Evolutionary conservation across 208 protist genomes (phyloP), one percentile per base, ranked within the genome.

Genomic region (Crithidia thermophila): DNA sequence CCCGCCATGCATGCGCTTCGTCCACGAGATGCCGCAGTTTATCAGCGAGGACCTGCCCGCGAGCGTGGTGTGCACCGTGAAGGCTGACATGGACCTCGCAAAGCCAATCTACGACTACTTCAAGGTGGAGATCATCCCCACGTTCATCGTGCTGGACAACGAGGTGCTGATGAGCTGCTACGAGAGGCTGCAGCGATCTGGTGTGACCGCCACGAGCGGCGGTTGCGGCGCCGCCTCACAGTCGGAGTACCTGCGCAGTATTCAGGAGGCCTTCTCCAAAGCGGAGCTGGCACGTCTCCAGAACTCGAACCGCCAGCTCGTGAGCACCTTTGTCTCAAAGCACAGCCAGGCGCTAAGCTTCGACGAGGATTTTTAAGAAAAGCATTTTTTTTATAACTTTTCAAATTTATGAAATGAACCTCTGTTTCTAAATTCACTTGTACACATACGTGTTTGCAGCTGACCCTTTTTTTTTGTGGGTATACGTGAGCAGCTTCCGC

Each of bases 71-170:
- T 79, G 72, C 62, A 67, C 75, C 2, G 62, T 88, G 52, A 95
- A 95, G 75, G 85, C 83, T 14, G 90, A 95, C 63, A 88, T 90
- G 82, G 86, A 95, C 71, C 74, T 91, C 18, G 85, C 85, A 11
- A 81, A 79, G 39, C 80, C 87, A 1, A 75, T 93, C 37, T 90
- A 82, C 68, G 79, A 91, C 47, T 77, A 81, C 47, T 87, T 95
- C 51, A 72, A 75, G 33, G 85, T 93, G 10, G 72, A 88, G 52
- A 79, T 93, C 30, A 94, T 95, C 62, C 87, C 90, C 5, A 84
- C 79, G 14, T 93, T 95, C 72, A 46, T 92, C 1, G 55, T 95
- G 25, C 59, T 95, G n/a, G 82, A 91, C 59, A 91, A 93, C 46
- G 69, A 79, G 45, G 52, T 79, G 39, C 76, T 91, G 6, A 72